Conservation (phyloP, 768 basidiomycete species). For the Leccinellum rugosiceps region DNA sequence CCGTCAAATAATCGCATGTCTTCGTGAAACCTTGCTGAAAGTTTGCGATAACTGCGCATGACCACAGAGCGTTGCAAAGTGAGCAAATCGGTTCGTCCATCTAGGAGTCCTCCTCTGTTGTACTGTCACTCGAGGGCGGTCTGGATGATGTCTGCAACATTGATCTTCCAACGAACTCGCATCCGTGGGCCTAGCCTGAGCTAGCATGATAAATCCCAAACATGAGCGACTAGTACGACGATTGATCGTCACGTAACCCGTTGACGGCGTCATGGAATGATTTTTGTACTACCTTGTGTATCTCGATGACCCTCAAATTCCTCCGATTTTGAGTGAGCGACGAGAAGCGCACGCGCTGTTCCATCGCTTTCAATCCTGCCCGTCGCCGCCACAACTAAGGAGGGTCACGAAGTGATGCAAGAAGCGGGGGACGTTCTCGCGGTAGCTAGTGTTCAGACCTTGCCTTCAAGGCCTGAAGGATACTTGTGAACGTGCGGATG, state of each 20-base stretch:
- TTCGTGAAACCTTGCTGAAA: no score
- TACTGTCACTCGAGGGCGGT: not conserved
- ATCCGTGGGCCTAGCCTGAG: no score
- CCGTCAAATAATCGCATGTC: no score
- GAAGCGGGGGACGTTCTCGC: not conserved
- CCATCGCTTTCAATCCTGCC: not conserved
- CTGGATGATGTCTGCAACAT: not conserved
- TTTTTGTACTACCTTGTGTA: not conserved
- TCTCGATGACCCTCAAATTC: not conserved
- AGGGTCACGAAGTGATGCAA: no score
- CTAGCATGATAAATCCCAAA: not conserved
- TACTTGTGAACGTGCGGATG: no score
- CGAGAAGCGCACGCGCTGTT: not conserved
- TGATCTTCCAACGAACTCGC: not conserved
- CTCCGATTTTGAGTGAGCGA: not conserved
- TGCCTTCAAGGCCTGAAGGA: not conserved
- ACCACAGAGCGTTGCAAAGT: no score
- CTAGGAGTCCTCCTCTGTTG: not conserved
- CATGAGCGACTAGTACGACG: not conserved
- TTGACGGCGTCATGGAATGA: not conserved
- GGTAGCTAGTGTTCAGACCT: not conserved
- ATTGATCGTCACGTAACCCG: not conserved
- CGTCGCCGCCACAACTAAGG: not conserved
- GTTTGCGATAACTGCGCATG: no score
- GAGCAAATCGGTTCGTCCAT: no score